Percentiles rank a stretch among this genome's conserved stretches.
Conservation (phyloP, 495 filamentous ascomycete species). For the Pyrenula aspistea region DNA sequence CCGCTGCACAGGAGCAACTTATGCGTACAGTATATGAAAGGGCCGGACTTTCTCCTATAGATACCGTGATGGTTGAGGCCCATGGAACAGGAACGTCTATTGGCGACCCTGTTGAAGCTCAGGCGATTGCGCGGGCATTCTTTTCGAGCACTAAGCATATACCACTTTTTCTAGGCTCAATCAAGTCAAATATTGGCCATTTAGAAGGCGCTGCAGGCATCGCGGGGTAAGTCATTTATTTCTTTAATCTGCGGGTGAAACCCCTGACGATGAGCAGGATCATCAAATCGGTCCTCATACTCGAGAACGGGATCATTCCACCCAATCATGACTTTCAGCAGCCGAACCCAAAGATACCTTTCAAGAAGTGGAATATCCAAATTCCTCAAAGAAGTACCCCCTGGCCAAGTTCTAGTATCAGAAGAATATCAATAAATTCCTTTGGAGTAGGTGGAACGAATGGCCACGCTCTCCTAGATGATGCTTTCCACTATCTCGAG, state of each 20-base stretch:
- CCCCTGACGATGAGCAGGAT: neutral
- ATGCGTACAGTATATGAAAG: constrained; percentile 39
- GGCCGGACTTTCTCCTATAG: constrained; percentile 24
- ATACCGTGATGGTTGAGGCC: constrained; percentile 17
- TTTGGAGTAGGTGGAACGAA: constrained; percentile 20
- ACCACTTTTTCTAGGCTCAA: constrained; percentile 14
- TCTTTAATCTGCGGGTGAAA: neutral
- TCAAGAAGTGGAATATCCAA: constrained; percentile 12
- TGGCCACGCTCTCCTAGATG: constrained; percentile 17
- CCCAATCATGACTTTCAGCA: constrained; percentile 10
- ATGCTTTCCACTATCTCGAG: constrained; percentile 11
- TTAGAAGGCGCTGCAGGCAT: constrained; percentile 10
- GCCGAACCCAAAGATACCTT: constrained; percentile 13
- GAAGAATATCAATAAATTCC: constrained; percentile 11
- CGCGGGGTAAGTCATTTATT: constrained; percentile 3
- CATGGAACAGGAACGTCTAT: constrained; percentile 43
- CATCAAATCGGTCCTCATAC: constrained; percentile 15
- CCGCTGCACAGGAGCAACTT: constrained; percentile 40
- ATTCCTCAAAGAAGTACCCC: constrained; percentile 4
- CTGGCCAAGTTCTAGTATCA: constrained; percentile 1
- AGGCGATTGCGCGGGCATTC: constrained; percentile 10
- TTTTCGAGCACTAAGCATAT: neutral
- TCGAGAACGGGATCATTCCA: constrained; percentile 13
- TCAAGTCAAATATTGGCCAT: constrained; percentile 31
- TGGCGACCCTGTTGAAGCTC: constrained; percentile 38